These are phyloP conservation scores for Fermentozyma sake DNA, from an alignment of 1,139 yeast genomes.

Conservation along the genomic window DNA sequence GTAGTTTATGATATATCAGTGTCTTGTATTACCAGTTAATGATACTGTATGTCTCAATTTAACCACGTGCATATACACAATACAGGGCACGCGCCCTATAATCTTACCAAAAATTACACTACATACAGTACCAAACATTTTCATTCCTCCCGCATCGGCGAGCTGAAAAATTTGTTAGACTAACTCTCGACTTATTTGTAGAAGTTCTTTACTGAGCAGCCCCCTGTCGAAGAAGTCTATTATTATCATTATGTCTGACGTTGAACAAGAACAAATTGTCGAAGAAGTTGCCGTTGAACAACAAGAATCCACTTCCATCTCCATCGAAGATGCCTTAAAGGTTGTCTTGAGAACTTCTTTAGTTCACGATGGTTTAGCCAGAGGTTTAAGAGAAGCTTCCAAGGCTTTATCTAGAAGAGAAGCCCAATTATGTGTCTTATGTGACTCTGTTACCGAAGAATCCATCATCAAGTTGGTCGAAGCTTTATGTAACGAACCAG, in stretches of 20 bases:
- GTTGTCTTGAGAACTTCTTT: conserved; percentile 97
- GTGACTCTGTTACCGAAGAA: conserved; percentile 98
- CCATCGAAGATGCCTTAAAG: conserved; percentile 98
- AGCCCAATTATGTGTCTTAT: conserved; percentile 96
- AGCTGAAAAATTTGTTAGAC: no score
- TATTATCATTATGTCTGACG: conserved; percentile 67
- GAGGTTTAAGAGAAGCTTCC: conserved; percentile 99
- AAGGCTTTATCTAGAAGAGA: conserved; percentile 97
- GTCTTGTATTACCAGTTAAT: no score
- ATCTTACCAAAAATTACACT: no score
- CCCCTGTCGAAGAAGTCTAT: conserved; percentile 86
- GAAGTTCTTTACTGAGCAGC: conserved; percentile 80
- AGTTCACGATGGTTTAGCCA: conserved; percentile 99
- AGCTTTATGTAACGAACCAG: conserved; percentile 98
- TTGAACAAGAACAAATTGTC: conserved; percentile 80
- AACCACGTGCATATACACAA: no score
- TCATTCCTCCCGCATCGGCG: no score
- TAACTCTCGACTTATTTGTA: no score
- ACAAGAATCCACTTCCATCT: conserved; percentile 80
- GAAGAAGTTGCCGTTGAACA: conserved; percentile 84
- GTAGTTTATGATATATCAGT: no score
- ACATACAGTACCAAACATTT: no score
- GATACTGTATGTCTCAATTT: no score
- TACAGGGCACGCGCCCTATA: no score
- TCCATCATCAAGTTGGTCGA: conserved; percentile 96